Conservation (phyloP, 2,329 filamentous ascomycete genomes). For the Endoconidiophora polonica region DNA sequence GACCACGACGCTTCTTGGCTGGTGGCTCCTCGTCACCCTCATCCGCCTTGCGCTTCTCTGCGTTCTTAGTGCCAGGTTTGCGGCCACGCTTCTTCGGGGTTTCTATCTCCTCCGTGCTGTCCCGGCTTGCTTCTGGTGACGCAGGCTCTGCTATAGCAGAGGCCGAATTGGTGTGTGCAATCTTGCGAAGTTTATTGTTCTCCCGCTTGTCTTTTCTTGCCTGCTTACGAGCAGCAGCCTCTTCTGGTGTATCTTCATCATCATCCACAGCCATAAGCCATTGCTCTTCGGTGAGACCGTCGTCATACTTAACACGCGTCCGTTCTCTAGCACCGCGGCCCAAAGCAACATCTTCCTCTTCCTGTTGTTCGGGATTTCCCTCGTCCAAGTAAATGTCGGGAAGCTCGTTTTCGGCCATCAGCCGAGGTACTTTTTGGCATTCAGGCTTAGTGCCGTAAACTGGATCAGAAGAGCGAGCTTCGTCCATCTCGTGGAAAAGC, state of each 20-base stretch:
- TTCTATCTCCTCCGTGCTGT: slow-evolving; percentile 55
- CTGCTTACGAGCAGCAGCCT: slow-evolving; percentile 78
- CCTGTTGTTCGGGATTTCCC: slow-evolving; percentile 63
- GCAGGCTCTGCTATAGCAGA: slow-evolving; percentile 33
- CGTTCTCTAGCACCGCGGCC: slow-evolving; percentile 91
- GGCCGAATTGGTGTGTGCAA: slow-evolving; percentile 17
- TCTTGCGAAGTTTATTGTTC: slow-evolving; percentile 53
- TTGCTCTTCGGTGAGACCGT: slow-evolving; percentile 94
- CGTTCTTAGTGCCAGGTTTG: slow-evolving; percentile 49
- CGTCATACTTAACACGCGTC: slow-evolving; percentile 87
- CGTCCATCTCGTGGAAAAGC: slow-evolving; percentile 70
- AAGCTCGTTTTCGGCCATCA: slow-evolving; percentile 75
- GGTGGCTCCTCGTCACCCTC: slow-evolving; percentile 62
- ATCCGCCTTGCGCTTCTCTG: slow-evolving; percentile 78
- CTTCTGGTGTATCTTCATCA: slow-evolving; percentile 86
- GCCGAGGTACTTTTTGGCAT: slow-evolving; percentile 51
- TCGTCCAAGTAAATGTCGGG: slow-evolving; percentile 90
- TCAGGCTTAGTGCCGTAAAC: slow-evolving; percentile 52
- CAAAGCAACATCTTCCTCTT: slow-evolving; percentile 54
- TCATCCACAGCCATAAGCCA: slow-evolving; percentile 98
- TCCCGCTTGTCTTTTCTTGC: slow-evolving; percentile 68
- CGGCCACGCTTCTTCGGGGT: slow-evolving; percentile 71
- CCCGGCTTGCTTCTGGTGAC: slow-evolving; percentile 63
- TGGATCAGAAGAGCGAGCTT: slow-evolving; percentile 48
- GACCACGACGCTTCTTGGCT: slow-evolving; percentile 60